A percentile compares a stretch with the other conserved stretches of the same genome.
Evolutionary conservation across 768 basidiomycete genomes (phyloP).

Genomic region (Coprinellus aureogranulatus): DNA sequence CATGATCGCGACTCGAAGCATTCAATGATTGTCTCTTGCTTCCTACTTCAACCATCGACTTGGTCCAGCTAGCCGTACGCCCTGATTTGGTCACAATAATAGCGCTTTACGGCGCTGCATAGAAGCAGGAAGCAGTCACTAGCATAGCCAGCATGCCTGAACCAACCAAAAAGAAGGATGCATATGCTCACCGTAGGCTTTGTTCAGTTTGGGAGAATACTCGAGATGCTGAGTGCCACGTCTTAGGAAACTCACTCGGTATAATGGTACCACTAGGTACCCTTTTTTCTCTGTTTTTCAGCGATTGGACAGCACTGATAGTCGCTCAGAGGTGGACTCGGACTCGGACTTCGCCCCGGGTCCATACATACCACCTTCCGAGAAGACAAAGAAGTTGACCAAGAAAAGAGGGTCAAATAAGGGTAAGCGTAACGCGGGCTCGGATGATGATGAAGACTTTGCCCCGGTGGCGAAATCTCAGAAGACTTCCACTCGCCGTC

Average conservation of each 20-base stretch:
- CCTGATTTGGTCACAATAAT: too few species aligned
- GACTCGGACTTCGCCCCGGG: slow-evolving; percentile 52
- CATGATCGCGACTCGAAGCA: too few species aligned
- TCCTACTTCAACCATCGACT: too few species aligned
- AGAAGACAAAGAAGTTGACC: slow-evolving; percentile 2
- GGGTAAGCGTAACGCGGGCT: neutral
- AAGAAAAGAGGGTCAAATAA: slow-evolving; percentile 13
- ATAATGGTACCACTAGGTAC: slow-evolving; percentile 37
- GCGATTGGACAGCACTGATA: neutral
- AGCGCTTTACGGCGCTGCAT: too few species aligned
- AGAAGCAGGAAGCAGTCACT: too few species aligned
- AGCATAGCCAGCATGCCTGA: neutral
- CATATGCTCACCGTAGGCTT: slow-evolving; percentile 28
- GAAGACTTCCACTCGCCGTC: neutral
- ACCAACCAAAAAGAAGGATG: slow-evolving; percentile 8
- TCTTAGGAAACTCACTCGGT: slow-evolving; percentile 30
- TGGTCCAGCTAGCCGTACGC: too few species aligned
- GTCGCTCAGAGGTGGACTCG: slow-evolving; percentile 39
- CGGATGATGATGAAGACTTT: neutral
- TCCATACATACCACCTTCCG: slow-evolving; percentile 24
- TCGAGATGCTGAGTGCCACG: slow-evolving; percentile 2
- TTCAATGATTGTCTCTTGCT: too few species aligned
- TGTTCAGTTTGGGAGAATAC: neutral
- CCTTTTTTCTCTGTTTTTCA: slow-evolving; percentile 4
- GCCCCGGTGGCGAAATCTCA: neutral